Conservation (phyloP, 2,329 filamentous ascomycete genomes). For the Chrysosporium queenslandicum region DNA sequence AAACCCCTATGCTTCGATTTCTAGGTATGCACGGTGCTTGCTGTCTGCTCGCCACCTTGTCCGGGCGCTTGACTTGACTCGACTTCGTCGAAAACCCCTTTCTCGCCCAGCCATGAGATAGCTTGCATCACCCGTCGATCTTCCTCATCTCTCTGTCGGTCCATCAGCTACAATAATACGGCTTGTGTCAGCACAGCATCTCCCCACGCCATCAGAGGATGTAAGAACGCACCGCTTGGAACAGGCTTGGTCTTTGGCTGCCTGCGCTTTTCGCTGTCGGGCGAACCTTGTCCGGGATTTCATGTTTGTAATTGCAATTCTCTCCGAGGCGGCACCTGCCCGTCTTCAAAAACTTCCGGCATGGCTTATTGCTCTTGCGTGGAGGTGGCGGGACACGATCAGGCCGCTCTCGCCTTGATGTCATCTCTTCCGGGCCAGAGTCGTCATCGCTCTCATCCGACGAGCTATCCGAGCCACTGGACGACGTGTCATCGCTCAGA, state of each 20-base stretch:
- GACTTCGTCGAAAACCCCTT: slow-evolving; percentile 30
- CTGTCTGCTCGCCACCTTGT: neutral
- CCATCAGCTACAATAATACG: slow-evolving; percentile 29
- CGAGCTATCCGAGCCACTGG: slow-evolving; percentile 24
- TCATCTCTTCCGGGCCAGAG: slow-evolving; percentile 35
- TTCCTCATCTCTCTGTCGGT: slow-evolving; percentile 36
- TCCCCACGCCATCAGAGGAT: neutral
- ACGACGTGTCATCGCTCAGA: slow-evolving; percentile 31
- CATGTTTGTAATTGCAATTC: slow-evolving; percentile 36
- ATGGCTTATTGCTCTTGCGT: slow-evolving; percentile 24
- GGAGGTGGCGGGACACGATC: slow-evolving; percentile 33
- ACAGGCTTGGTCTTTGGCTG: slow-evolving; percentile 25
- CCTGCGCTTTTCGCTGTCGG: slow-evolving; percentile 20
- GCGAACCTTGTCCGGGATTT: slow-evolving; percentile 26
- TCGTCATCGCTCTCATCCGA: slow-evolving; percentile 12
- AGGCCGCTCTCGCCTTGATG: slow-evolving; percentile 33
- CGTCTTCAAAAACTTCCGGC: slow-evolving; percentile 34
- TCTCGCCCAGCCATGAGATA: slow-evolving; percentile 36
- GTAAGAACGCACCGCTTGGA: slow-evolving; percentile 32
- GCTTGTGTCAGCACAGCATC: slow-evolving; percentile 9
- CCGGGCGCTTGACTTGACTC: slow-evolving; percentile 11
- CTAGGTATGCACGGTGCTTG: neutral
- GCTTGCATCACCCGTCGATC: slow-evolving; percentile 34
- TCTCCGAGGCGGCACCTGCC: slow-evolving; percentile 36
- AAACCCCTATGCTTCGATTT: too few species aligned